Evolutionary conservation across 2,329 filamentous ascomycete species (phyloP), one percentile per base, ranked within the genome.

Genomic region (Neofusicoccum parvum): DNA sequence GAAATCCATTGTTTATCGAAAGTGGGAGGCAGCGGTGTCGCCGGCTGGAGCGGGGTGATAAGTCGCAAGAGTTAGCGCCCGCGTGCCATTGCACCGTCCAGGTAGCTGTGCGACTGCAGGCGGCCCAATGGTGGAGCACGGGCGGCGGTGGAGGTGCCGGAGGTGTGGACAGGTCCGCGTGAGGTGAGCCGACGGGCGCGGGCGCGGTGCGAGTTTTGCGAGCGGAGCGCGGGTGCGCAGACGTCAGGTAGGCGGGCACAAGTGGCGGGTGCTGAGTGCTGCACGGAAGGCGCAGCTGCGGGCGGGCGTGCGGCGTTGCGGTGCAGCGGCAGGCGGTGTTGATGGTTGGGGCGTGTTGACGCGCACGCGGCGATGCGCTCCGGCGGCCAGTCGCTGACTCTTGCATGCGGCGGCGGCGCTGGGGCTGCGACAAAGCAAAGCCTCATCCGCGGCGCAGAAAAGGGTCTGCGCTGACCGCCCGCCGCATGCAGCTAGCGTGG

Each of bases 401-500:
- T 23, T 23, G 59, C 59, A 27, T 14, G 59, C 59, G 34, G 59
- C 49, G 46, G 20, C 37, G 11, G 14, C 6, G 37, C 37, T 15
- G 3, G 39, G 23, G 5, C 48, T 36, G 27, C 23, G 9, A n/a
- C 48, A 51, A 32, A 36, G 32, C 50, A 34, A 36, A 41, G 43
- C 20, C 37, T 34, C 54, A 17, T 10, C 17, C 32, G 63, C 53
- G 23, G 23, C 23, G 23, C 23, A 23, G 23, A 23, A 23, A 23
- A 23, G 23, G 23, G 23, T 23, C 23, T 23, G 62, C 48, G 27
- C 39, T 48, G 32, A 66, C 64, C 69, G 68, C 69, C 69, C 69
- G 68, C 68, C 69, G 68, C 68, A 69, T 64, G 65, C 56, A 67
- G 65, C 70, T 70, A 54, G 68, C 54, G 62, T 67, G 69, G 3